Conservation (phyloP, 495 filamentous ascomycete genomes). For the Daldinia concentrica region DNA sequence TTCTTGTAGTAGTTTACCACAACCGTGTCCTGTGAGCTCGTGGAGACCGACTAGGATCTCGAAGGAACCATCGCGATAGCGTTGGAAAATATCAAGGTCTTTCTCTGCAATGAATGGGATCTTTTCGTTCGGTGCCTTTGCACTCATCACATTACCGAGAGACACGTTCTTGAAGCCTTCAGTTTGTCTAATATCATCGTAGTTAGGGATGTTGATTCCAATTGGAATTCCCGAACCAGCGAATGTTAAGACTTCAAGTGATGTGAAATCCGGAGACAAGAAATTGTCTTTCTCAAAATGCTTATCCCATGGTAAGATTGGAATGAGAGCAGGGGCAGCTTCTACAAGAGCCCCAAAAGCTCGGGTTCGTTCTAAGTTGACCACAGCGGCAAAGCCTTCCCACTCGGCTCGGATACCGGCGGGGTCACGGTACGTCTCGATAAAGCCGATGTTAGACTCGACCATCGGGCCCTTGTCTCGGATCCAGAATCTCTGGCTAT, state of each 20-base stretch:
- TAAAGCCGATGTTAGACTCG: conserved; percentile 92
- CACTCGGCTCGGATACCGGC: conserved; percentile 94
- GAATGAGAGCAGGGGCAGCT: conserved; percentile 81
- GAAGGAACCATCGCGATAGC: conserved; percentile 84
- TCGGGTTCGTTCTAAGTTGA: conserved; percentile 81
- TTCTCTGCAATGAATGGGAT: conserved; percentile 83
- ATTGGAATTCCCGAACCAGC: conserved; percentile 83
- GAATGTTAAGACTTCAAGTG: conserved; percentile 73
- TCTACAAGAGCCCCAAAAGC: conserved; percentile 90
- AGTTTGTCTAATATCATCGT: conserved; percentile 91
- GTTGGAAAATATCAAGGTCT: conserved; percentile 80
- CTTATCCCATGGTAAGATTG: conserved; percentile 83
- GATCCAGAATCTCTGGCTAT: conserved; percentile 91
- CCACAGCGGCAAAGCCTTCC: conserved; percentile 89
- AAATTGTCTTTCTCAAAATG: conserved; percentile 97
- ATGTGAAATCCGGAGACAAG: conserved; percentile 92
- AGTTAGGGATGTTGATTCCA: conserved; percentile 83
- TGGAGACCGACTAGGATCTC: conserved; percentile 96
- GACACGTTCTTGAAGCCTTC: conserved; percentile 99
- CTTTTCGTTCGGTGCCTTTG: conserved; percentile 87
- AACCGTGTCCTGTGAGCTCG: conserved; percentile 94
- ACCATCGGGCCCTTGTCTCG: conserved; percentile 88
- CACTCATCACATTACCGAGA: conserved; percentile 87
- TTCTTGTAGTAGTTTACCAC: conserved; percentile 93
- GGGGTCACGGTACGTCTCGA: conserved; percentile 96